Evolutionary conservation across 768 basidiomycete genomes (phyloP), one percentile per base, ranked within the genome.

Genomic region (Clavaria fumosa): DNA sequence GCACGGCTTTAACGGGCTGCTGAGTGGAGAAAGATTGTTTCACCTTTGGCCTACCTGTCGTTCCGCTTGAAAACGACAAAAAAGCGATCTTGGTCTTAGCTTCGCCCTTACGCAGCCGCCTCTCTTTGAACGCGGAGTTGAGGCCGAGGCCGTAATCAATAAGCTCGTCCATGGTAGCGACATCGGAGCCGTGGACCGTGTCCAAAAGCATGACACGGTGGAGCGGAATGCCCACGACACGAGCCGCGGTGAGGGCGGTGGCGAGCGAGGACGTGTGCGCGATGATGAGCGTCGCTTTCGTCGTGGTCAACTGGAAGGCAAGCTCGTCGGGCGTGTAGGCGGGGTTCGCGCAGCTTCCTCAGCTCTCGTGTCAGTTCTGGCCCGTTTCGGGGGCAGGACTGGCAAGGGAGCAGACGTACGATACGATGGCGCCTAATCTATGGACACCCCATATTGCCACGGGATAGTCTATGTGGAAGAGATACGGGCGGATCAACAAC

Each of bases 1-100:
- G 24, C 20, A 17, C 36, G 15, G 12, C 14, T 18, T 7, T 11
- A 19, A 32, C n/a, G 34, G 11, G n/a, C 15, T 20, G 7, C 14
- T 2, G 12, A 22, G 32, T 36, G 15, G 18, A 12, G 11, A n/a
- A n/a, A n/a, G n/a, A n/a, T n/a, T n/a, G n/a, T n/a, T n/a, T n/a
- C 28, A 73, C 75, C 69, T 83, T 79, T 0, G 81, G 80, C 42
- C 60, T 69, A 1, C 81, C 80, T 2, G 81, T 84, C 0, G 80
- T 84, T 40, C 69, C 69, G 15, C 78, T 80, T 0, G 78, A 81
- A 49, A 82, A 82, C 49, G 66, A 72, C 19, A 81, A 55, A 43
- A 81, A 71, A 0, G 81, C 80, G 10, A 82, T 50, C 50, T 78
- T 83, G 7, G 66, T 75, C 53, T 62, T 78, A 12, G 60, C 78